Evolutionary conservation across 2,329 filamentous ascomycete species (phyloP).

Genomic region (Fusarium siculi): DNA sequence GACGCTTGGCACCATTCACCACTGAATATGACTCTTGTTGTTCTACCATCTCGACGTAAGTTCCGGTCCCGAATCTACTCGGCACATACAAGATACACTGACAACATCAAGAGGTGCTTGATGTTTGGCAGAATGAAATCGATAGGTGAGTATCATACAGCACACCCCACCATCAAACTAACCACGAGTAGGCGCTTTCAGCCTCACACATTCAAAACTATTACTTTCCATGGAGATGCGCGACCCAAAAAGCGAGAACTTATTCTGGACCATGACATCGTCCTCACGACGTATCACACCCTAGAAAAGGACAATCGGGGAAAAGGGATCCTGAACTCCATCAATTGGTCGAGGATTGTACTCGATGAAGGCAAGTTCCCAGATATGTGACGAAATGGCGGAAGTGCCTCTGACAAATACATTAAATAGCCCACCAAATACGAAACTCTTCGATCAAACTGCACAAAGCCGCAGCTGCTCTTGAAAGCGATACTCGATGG

Average conservation of each 20-base stretch:
- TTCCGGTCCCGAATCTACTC: accelerated
- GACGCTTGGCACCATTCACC: accelerated
- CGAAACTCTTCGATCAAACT: background rate
- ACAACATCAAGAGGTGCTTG: background rate
- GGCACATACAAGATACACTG: accelerated
- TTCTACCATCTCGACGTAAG: slow-evolving; percentile 2
- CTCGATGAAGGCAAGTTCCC: background rate
- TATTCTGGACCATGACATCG: background rate
- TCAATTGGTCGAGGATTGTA: background rate
- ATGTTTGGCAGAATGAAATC: slow-evolving; percentile 8
- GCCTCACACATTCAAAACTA: accelerated
- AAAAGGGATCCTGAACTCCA: accelerated
- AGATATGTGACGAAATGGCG: accelerated
- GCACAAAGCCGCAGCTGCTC: accelerated
- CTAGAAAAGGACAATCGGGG: background rate
- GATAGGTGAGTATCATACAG: accelerated
- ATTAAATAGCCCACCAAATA: background rate
- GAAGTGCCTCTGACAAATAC: accelerated
- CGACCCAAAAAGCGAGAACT: accelerated
- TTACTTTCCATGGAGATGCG: background rate
- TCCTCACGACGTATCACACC: background rate
- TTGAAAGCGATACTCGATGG: accelerated
- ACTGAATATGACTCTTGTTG: accelerated
- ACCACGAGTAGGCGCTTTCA: background rate
- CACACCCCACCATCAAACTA: accelerated